Conservation (phyloP, 2,329 filamentous ascomycete species). For the Cladophialophora yegresii region DNA sequence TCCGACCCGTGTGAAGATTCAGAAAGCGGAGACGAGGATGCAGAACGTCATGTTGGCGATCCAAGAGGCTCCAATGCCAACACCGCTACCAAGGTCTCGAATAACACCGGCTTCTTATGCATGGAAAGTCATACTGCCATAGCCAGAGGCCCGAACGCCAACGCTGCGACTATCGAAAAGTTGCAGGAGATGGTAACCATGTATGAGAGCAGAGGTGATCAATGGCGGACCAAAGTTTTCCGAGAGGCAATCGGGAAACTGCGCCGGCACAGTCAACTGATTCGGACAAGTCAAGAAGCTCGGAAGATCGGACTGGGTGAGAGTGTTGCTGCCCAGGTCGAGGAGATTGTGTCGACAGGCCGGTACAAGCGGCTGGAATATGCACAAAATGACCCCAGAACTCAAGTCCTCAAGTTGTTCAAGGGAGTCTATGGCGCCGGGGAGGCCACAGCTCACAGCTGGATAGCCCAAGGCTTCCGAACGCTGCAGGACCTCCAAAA, state of each 20-base stretch:
- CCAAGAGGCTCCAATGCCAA: background rate
- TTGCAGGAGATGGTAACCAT: constrained; percentile 77
- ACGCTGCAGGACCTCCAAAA: constrained; percentile 70
- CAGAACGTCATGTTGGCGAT: background rate
- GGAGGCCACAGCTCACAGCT: constrained; percentile 67
- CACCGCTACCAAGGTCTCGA: background rate
- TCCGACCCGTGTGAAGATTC: constrained; percentile 16
- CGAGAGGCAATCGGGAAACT: constrained; percentile 75
- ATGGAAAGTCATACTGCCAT: constrained; percentile 59
- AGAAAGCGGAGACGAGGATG: background rate
- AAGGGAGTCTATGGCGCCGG: constrained; percentile 80
- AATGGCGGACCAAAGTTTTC: constrained; percentile 75
- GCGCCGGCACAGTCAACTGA: constrained; percentile 63
- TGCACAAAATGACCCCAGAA: constrained; percentile 66
- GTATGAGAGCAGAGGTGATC: constrained; percentile 73
- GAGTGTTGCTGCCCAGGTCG: constrained; percentile 79
- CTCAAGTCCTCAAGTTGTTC: constrained; percentile 68
- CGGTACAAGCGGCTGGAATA: constrained; percentile 71
- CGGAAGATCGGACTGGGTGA: constrained; percentile 67
- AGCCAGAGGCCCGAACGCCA: constrained; percentile 62
- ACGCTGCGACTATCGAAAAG: constrained; percentile 72
- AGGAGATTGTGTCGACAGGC: constrained; percentile 80
- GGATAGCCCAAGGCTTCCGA: constrained; percentile 73
- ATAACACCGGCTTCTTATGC: constrained; percentile 55
- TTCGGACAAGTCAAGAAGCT: constrained; percentile 71